Conservation (phyloP, 202 grass and related monocot species). For the Setaria italica region DNA sequence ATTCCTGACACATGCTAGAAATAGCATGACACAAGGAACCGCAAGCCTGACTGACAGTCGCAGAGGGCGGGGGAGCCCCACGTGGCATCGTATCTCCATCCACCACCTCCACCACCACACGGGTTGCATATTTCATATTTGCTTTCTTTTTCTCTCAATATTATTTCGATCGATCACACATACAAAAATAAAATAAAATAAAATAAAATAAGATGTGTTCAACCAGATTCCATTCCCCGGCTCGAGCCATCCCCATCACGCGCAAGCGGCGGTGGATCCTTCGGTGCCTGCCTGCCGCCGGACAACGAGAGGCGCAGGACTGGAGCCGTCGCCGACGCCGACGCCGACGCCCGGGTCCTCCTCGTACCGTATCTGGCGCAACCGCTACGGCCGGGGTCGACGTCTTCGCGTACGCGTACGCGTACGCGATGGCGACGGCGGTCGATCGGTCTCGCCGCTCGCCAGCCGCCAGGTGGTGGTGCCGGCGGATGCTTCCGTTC, state of each 20-base stretch:
- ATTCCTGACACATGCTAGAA: slow-evolving; percentile 26
- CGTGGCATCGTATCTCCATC: neutral
- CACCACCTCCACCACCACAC: neutral
- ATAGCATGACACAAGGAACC: slow-evolving; percentile 13
- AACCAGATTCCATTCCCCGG: neutral
- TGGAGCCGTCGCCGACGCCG: neutral
- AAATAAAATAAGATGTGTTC: neutral
- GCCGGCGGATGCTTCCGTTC: no score
- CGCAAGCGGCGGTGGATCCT: neutral
- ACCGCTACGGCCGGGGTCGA: neutral
- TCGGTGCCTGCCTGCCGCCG: neutral
- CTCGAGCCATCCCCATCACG: neutral
- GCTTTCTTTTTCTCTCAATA: neutral
- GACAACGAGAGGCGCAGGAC: neutral
- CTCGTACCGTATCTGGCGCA: neutral
- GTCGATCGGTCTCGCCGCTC: neutral
- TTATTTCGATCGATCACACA: neutral
- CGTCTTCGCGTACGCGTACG: neutral
- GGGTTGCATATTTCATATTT: neutral
- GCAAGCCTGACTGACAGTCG: neutral
- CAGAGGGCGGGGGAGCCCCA: neutral
- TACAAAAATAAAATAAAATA: neutral
- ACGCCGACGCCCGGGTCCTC: neutral
- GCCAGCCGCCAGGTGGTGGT: neutral
- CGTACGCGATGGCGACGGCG: slow-evolving; percentile 4